Percentiles rank a stretch among this genome's conserved stretches.
These are phyloP conservation scores for Candida wancherniae DNA, from an alignment of 805 yeast species.

Conservation along the genomic window DNA sequence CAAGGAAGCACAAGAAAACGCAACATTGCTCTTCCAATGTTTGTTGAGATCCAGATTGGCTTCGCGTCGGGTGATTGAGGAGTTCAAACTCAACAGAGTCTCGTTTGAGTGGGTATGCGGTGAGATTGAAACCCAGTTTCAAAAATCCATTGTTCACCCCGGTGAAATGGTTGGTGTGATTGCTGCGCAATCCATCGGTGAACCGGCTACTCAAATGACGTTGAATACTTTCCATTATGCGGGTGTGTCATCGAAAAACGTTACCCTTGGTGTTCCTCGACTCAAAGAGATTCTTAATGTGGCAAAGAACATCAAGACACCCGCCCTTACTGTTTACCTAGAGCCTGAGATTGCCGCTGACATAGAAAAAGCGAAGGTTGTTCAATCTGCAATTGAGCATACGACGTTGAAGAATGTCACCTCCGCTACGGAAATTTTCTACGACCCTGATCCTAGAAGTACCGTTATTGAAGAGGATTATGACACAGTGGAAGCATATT, in stretches of 20 bases:
- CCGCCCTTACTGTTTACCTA: slow-evolving; percentile 94
- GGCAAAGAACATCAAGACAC: slow-evolving; percentile 98
- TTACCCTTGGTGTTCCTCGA: slow-evolving; percentile 98
- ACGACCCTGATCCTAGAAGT: slow-evolving; percentile 96
- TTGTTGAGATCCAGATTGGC: slow-evolving; percentile 90
- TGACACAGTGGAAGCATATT: slow-evolving; percentile 95
- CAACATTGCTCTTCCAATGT: slow-evolving; percentile 85
- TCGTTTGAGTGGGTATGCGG: slow-evolving; percentile 97
- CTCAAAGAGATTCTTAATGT: slow-evolving; percentile 97
- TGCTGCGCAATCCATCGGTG: slow-evolving; percentile 98
- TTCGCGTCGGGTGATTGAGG: slow-evolving; percentile 85
- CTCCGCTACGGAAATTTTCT: slow-evolving; percentile 93
- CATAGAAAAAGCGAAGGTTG: slow-evolving; percentile 89
- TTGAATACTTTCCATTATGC: slow-evolving; percentile 92
- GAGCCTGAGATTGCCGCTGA: slow-evolving; percentile 76
- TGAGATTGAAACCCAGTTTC: slow-evolving; percentile 90
- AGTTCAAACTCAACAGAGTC: slow-evolving; percentile 72
- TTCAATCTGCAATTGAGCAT: slow-evolving; percentile 96
- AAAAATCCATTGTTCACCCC: slow-evolving; percentile 86
- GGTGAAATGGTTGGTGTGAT: slow-evolving; percentile 99
- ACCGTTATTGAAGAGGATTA: slow-evolving; percentile 96
- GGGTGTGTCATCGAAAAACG: slow-evolving; percentile 99
- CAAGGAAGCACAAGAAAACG: slow-evolving; percentile 87
- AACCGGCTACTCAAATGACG: slow-evolving; percentile 99
- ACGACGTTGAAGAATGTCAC: slow-evolving; percentile 93